These are phyloP conservation scores for Phytophthora ramorum DNA, from an alignment of 352 stramenopile genomes.

Conservation along the genomic window DNA sequence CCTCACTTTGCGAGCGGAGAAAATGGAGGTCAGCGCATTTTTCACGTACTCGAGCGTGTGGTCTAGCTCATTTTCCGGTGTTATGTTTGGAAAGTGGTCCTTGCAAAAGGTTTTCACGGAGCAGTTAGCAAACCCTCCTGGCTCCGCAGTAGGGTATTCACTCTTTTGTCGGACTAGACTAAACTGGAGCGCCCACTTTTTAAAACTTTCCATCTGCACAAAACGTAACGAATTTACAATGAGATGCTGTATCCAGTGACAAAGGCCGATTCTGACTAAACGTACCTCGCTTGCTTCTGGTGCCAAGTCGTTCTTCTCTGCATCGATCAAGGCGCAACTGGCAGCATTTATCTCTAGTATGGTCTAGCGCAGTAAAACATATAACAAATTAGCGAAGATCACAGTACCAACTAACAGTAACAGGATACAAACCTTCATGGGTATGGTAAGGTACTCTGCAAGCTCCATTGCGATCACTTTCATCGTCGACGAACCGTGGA, in stretches of 20 bases:
- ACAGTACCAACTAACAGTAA: not conserved
- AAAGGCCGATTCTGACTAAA: not conserved
- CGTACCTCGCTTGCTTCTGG: constrained; percentile 51
- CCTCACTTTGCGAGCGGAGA: constrained; percentile 61
- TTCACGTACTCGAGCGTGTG: constrained; percentile 79
- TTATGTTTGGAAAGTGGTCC: constrained; percentile 77
- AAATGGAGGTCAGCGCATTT: constrained; percentile 58
- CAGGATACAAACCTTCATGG: constrained; percentile 43
- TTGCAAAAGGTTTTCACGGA: constrained; percentile 81
- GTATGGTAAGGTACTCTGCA: constrained; percentile 66
- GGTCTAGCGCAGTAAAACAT: constrained; percentile 14
- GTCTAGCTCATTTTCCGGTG: constrained; percentile 79
- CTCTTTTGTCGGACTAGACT: constrained; percentile 51
- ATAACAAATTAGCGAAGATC: not conserved
- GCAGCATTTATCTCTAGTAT: constrained; percentile 42
- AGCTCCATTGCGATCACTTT: constrained; percentile 77
- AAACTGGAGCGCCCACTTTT: constrained; percentile 77
- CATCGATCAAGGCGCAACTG: constrained; percentile 45
- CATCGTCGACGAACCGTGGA: constrained; percentile 47
- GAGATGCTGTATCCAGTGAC: not conserved
- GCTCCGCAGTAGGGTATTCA: constrained; percentile 39
- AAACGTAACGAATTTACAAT: not conserved
- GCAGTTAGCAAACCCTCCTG: constrained; percentile 58
- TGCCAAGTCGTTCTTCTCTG: constrained; percentile 46
- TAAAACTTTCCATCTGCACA: constrained; percentile 74